These are phyloP conservation scores for Metarhizium album DNA, from an alignment of 2,329 filamentous ascomycete species.

Conservation along the genomic window DNA sequence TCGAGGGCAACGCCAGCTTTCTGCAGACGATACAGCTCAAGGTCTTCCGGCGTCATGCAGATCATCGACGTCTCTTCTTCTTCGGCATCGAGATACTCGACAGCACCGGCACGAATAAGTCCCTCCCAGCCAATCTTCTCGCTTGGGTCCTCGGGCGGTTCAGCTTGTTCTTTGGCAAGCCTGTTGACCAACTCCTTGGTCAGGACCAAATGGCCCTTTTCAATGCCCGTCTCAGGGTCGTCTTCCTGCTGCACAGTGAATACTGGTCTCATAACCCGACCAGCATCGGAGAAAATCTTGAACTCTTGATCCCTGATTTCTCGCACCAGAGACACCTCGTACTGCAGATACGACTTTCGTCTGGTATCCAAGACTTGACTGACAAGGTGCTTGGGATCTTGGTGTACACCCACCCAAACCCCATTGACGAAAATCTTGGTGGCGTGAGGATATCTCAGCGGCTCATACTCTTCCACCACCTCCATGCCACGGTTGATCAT, in stretches of 20 bases:
- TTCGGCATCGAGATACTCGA: slow-evolving; percentile 95
- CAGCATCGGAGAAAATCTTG: slow-evolving; percentile 96
- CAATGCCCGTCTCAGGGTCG: slow-evolving; percentile 48
- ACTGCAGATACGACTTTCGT: slow-evolving; percentile 71
- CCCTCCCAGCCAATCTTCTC: slow-evolving; percentile 79
- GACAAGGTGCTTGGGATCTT: slow-evolving; percentile 78
- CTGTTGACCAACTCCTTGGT: slow-evolving; percentile 71
- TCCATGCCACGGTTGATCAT: slow-evolving; percentile 97
- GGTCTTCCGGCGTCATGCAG: slow-evolving; percentile 93
- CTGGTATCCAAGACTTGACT: slow-evolving; percentile 66
- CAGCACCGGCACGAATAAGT: slow-evolving; percentile 70
- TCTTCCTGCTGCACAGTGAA: slow-evolving; percentile 89
- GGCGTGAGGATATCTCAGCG: slow-evolving; percentile 72
- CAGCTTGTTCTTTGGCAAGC: slow-evolving; percentile 63
- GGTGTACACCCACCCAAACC: slow-evolving; percentile 93
- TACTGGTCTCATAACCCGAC: slow-evolving; percentile 84
- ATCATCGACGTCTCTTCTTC: slow-evolving; percentile 99
- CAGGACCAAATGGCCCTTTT: slow-evolving; percentile 63
- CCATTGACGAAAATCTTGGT: slow-evolving; percentile 98
- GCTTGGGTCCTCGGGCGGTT: slow-evolving; percentile 47
- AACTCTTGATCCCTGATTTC: slow-evolving; percentile 97
- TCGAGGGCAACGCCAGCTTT: slow-evolving; percentile 54
- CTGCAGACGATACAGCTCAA: slow-evolving; percentile 64
- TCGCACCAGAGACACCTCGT: slow-evolving; percentile 87
- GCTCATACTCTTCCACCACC: slow-evolving; percentile 89